phyloP scores from a whole-genome alignment of 2,329 filamentous ascomycete genomes.

The Akanthomyces uredinophilus region DNA sequence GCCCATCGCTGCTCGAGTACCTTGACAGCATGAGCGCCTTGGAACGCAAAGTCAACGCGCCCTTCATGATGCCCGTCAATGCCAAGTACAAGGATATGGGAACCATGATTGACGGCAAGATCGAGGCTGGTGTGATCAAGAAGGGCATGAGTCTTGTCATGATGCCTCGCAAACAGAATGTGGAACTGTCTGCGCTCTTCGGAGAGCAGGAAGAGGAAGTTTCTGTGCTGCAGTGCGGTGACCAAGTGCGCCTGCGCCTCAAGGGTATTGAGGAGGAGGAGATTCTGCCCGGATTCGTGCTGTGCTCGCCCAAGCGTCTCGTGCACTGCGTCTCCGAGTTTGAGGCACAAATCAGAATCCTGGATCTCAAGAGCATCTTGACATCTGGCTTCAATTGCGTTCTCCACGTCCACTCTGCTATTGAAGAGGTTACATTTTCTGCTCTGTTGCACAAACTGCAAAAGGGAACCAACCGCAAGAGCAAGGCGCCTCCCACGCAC shows the following conservation, averaged over 20 bases:
- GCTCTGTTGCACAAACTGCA: conserved; percentile 88
- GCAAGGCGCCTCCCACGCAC: conserved; percentile 87
- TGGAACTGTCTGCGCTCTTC: conserved; percentile 80
- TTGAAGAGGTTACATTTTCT: conserved; percentile 93
- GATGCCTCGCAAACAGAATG: conserved; percentile 88
- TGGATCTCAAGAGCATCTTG: conserved; percentile 91
- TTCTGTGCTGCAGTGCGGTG: conserved; percentile 74
- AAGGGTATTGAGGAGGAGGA: conserved; percentile 97
- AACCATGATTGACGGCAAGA: conserved; percentile 95
- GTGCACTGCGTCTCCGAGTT: conserved; percentile 87
- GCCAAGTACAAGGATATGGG: conserved; percentile 97
- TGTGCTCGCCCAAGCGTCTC: conserved; percentile 89
- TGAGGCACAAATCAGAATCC: conserved; percentile 92
- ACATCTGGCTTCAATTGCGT: conserved; percentile 97
- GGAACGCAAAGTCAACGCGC: conserved; percentile 92
- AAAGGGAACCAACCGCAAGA: conserved; percentile 89
- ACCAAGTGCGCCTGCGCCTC: conserved; percentile 87
- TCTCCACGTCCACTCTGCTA: conserved; percentile 92
- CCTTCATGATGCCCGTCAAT: conserved; percentile 98
- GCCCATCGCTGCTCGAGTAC: conserved; percentile 88
- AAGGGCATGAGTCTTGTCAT: conserved; percentile 81
- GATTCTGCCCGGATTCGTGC: conserved; percentile 88
- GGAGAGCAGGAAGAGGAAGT: conserved; percentile 96
- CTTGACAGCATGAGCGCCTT: conserved; percentile 90
- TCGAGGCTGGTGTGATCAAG: conserved; percentile 90